phyloP scores from a whole-genome alignment of 2,329 filamentous ascomycete species.

The Colletotrichum kahawae region DNA sequence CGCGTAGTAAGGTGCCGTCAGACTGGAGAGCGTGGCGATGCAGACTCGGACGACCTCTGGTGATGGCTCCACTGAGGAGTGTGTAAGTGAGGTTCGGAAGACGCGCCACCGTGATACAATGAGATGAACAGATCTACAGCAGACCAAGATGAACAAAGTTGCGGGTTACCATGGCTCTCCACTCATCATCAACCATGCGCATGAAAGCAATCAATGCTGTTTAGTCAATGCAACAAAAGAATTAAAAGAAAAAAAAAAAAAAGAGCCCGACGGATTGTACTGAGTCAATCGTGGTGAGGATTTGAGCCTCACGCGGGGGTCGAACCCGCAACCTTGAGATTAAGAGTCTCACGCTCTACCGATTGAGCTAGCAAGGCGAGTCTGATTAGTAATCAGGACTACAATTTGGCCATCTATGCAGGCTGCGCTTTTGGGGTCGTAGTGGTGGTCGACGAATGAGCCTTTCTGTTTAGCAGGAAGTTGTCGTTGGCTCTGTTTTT shows the following conservation, averaged over 20 bases:
- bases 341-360: conserved; percentile 78
- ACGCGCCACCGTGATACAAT: background rate
- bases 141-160: background rate
- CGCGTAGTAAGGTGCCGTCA: background rate
- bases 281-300: background rate
- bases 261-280: background rate
- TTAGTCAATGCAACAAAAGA: background rate
- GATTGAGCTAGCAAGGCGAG: conserved; percentile 64
- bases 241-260: background rate
- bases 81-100: background rate
- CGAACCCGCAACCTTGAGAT: conserved; percentile 27
- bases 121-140: background rate
- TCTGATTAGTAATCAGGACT: background rate
- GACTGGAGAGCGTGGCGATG: background rate
- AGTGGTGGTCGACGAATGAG: background rate
- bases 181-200: background rate
- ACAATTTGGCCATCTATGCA: too few relatives aligned
- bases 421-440: too few relatives aligned
- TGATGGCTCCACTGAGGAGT: background rate
- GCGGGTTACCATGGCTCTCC: background rate
- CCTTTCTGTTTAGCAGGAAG: background rate
- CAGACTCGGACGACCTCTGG: fast-evolving
- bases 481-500: background rate
- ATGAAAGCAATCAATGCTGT: background rate
- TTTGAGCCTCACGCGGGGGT: conserved; percentile 30